Evolutionary conservation across 441 rosid genomes (phyloP), one percentile per base, ranked within the genome.

Genomic region (Erysimum pusillum): DNA sequence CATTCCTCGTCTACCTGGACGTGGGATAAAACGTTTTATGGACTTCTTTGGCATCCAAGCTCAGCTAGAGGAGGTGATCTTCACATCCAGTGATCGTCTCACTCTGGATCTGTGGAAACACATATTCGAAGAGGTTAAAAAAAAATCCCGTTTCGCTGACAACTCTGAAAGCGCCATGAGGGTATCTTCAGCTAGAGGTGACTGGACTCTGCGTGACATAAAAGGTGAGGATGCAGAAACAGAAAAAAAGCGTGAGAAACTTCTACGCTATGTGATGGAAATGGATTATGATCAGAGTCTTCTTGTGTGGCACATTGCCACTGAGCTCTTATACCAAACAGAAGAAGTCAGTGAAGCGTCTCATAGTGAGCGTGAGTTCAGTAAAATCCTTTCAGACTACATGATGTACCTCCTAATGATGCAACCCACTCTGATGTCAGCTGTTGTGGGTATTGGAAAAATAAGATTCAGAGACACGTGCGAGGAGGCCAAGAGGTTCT

Each of bases 291-390:
- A 88, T 53, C 85, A 91, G 77, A 85, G 88, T 82, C 78, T 91
- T 10, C 76, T 91, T 9, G 31, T 89, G 38, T 89, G 94, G 92
- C 97, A 88, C 48, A 59, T 89, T 35, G 88, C 93, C 39, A 87
- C 91, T 3, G 97, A 89, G 58, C 80, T 88, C 35, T 72, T 83
- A 58, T 88, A 76, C 83, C 73, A 79, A 42, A 52, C 75, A 14
- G 44, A 54, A 3, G 3, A n/a, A 7, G 2, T 0, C 8, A 48
- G 18, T 0, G 1, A 9, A n/a, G 59, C 44, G 0, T 56, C 7
- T 10, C 69, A 56, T 2, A 22, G 59, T 5, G 0, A 54, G 0
- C 78, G 80, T 2, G 83, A 81, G 65, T 75, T 80, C 66, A 82
- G 89, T 25, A 89, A 89, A 64, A 41, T 76, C 4, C 80, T 89